A percentile compares a stretch with the other conserved stretches of the same genome.
phyloP scores from a whole-genome alignment of 2,329 filamentous ascomycete genomes.

The Aspergillus viridinutans region DNA sequence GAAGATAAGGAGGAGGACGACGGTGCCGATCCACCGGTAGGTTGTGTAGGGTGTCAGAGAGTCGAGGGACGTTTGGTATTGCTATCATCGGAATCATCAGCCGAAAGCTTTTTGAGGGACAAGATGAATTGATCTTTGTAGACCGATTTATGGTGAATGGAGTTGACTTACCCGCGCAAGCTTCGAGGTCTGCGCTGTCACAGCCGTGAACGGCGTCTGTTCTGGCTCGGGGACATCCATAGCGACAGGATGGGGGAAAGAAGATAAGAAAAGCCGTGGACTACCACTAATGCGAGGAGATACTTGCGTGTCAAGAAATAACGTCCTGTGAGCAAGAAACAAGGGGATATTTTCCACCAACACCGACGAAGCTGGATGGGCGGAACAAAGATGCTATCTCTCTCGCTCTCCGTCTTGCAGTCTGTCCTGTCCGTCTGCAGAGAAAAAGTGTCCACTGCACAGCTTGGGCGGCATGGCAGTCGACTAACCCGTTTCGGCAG shows the following conservation, averaged over 20 bases:
- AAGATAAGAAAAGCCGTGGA: neutral
- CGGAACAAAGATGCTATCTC: neutral
- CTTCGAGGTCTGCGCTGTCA: slow-evolving; percentile 71
- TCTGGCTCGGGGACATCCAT: slow-evolving; percentile 90
- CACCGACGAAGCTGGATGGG: neutral
- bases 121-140: neutral
- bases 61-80: slow-evolving; percentile 92
- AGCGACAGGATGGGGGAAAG: slow-evolving; percentile 14
- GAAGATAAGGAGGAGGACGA: slow-evolving; percentile 69
- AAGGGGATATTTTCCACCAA: neutral
- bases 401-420: neutral
- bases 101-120: neutral
- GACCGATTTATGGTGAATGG: neutral
- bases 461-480: slow-evolving; percentile 12
- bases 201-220: slow-evolving; percentile 84
- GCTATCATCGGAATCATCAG: slow-evolving; percentile 47
- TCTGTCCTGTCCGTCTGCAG: slow-evolving; percentile 6
- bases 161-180: slow-evolving; percentile 38
- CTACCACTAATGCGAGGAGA: neutral
- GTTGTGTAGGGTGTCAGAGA: slow-evolving; percentile 83
- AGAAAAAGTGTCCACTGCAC: slow-evolving; percentile 33
- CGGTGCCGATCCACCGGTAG: slow-evolving; percentile 90
- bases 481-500: slow-evolving; percentile 8
- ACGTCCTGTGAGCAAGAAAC: neutral
- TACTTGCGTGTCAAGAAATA: neutral